Conservation (phyloP, 2,329 filamentous ascomycete genomes). For the Sphaceloma murrayae region DNA sequence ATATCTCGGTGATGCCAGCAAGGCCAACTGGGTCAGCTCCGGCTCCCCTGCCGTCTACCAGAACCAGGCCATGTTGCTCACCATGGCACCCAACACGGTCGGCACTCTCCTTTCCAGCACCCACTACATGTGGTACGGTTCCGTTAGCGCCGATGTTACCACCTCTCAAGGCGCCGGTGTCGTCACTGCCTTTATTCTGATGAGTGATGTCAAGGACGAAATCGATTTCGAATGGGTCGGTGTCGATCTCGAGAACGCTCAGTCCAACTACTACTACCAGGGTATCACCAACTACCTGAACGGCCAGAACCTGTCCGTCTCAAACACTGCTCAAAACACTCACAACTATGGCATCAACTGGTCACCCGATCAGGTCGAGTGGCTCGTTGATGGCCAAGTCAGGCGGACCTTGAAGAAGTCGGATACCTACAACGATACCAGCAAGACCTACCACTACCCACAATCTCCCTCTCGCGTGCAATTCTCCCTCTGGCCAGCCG, state of each 20-base stretch:
- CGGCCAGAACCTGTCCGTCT: slow-evolving; percentile 57
- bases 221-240: slow-evolving; percentile 97
- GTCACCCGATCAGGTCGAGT: slow-evolving; percentile 76
- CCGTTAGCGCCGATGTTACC: slow-evolving; percentile 74
- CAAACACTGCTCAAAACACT: slow-evolving; percentile 64
- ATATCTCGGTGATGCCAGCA: slow-evolving; percentile 75
- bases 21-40: slow-evolving; percentile 80
- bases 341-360: slow-evolving; percentile 93
- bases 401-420: slow-evolving; percentile 64
- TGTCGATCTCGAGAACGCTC: slow-evolving; percentile 61
- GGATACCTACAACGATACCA: slow-evolving; percentile 77
- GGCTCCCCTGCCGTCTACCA: slow-evolving; percentile 62
- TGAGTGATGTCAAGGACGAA: slow-evolving; percentile 94
- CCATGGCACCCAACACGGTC: slow-evolving; percentile 76
- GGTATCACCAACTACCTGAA: slow-evolving; percentile 81
- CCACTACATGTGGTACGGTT: slow-evolving; percentile 94
- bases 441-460: slow-evolving; percentile 75
- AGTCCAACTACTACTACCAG: slow-evolving; percentile 97
- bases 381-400: slow-evolving; percentile 73
- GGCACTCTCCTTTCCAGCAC: slow-evolving; percentile 81
- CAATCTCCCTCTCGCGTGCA: slow-evolving; percentile 87
- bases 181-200: slow-evolving; percentile 91
- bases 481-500: slow-evolving; percentile 93
- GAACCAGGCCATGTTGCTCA: slow-evolving; percentile 62
- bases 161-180: slow-evolving; percentile 79